Conservation (phyloP, 2,329 filamentous ascomycete genomes). For the Stenocarpella maydis region DNA sequence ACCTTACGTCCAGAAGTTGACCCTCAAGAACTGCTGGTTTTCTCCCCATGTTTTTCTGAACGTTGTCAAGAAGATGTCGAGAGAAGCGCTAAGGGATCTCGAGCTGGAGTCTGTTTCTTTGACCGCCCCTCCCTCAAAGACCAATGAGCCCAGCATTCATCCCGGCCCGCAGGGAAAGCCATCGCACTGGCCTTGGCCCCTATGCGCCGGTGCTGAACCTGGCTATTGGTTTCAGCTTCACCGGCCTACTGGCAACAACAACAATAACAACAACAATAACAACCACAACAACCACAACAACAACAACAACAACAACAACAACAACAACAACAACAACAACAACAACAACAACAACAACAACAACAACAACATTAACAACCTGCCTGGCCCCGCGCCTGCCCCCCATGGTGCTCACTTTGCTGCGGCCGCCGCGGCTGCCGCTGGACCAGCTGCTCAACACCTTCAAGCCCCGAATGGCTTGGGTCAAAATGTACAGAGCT, state of each 20-base stretch:
- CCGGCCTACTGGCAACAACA: neutral
- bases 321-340: neutral
- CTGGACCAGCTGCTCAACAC: neutral
- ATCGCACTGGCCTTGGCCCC: constrained; percentile 37
- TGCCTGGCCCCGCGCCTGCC: neutral
- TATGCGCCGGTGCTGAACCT: constrained; percentile 35
- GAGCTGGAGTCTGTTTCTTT: constrained; percentile 72
- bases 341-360: neutral
- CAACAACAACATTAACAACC: neutral
- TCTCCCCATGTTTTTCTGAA: constrained; percentile 64
- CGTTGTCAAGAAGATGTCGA: constrained; percentile 58
- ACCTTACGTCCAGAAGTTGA: constrained; percentile 65
- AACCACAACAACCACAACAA: neutral
- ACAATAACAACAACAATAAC: too few species aligned
- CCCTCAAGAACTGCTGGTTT: constrained; percentile 74
- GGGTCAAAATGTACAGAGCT: neutral
- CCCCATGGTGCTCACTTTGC: neutral
- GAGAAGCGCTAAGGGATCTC: constrained; percentile 58
- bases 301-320: neutral
- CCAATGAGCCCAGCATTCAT: constrained; percentile 27
- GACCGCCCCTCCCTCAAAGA: constrained; percentile 53
- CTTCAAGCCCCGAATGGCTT: neutral
- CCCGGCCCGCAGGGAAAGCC: constrained; percentile 17
- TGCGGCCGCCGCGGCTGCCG: neutral
- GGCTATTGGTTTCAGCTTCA: constrained; percentile 32